A percentile compares a stretch with the other conserved stretches of the same genome.
Conservation (phyloP, 257 asterid species). For the Nicotiana tabacum region DNA sequence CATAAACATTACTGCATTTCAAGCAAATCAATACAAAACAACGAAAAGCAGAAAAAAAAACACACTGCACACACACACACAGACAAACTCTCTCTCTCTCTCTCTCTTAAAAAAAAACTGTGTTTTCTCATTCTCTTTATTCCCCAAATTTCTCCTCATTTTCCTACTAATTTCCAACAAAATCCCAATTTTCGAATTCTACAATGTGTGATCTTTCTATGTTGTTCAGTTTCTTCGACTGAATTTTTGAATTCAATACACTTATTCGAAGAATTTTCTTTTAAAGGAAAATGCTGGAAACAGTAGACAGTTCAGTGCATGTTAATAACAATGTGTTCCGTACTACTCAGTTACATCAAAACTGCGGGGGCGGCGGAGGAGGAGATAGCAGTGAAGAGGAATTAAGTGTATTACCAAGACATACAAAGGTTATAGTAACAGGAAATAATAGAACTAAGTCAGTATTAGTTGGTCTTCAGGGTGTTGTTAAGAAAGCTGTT, state of each 20-base stretch:
- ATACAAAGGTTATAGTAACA: conserved; percentile 90
- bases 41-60: conserved; percentile 20
- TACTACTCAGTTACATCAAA: conserved; percentile 45
- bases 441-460: conserved; percentile 92
- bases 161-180: conserved; percentile 19
- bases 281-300: conserved; percentile 42
- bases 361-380: conserved; percentile 20
- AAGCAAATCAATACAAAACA: background rate
- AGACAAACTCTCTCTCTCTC: conserved; percentile 18
- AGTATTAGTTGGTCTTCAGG: conserved; percentile 83
- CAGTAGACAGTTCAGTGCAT: conserved; percentile 40
- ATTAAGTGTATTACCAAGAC: conserved; percentile 78
- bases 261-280: background rate
- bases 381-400: conserved; percentile 92
- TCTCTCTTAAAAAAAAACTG: conserved; percentile 4
- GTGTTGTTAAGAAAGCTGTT: conserved; percentile 91
- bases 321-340: conserved; percentile 47
- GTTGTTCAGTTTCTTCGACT: background rate
- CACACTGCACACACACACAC: conserved; percentile 23
- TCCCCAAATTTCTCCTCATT: conserved; percentile 31
- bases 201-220: conserved; percentile 31
- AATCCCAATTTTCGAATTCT: conserved; percentile 19
- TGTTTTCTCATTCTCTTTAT: conserved; percentile 37
- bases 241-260: background rate
- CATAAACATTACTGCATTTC: conserved; percentile 28